Conservation (phyloP, 176 grass and related monocot genomes). For the Otatea glauca region DNA sequence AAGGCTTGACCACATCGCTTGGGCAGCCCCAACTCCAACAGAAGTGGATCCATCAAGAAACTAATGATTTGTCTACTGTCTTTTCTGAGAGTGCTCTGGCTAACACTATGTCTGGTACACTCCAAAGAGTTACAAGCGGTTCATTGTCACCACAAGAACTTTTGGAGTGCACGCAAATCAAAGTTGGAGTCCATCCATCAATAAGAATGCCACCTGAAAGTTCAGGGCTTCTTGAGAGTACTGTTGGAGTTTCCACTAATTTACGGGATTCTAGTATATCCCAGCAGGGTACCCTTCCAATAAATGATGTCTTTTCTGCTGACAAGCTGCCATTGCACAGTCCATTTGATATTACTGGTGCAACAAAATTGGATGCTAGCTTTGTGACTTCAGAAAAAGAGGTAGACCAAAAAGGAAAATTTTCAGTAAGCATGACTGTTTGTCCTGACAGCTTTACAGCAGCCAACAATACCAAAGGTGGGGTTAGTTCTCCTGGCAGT, state of each 20-base stretch:
- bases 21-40: slow-evolving; percentile 55
- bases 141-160: slow-evolving; percentile 52
- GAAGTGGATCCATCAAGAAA: slow-evolving; percentile 67
- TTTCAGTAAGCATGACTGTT: slow-evolving; percentile 37
- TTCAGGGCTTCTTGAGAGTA: slow-evolving; percentile 48
- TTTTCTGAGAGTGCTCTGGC: slow-evolving; percentile 53
- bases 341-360: slow-evolving; percentile 38
- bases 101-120: slow-evolving; percentile 44
- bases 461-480: slow-evolving; percentile 45
- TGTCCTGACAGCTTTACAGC: slow-evolving; percentile 41
- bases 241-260: slow-evolving; percentile 45
- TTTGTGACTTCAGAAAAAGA: slow-evolving; percentile 40
- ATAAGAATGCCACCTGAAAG: slow-evolving; percentile 29
- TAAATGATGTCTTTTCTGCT: slow-evolving; percentile 48
- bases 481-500: slow-evolving; percentile 51
- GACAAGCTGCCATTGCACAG: slow-evolving; percentile 46
- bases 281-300: slow-evolving; percentile 42
- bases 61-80: slow-evolving; percentile 40
- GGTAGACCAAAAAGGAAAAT: slow-evolving; percentile 27
- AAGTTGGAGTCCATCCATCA: slow-evolving; percentile 45
- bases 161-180: slow-evolving; percentile 50
- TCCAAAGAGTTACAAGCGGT: slow-evolving; percentile 54
- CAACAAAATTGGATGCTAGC: slow-evolving; percentile 42
- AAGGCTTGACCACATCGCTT: slow-evolving; percentile 50
- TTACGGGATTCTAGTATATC: slow-evolving; percentile 48